phyloP scores from a whole-genome alignment of 352 stramenopile genomes.

The Elongisporangium prolatum region DNA sequence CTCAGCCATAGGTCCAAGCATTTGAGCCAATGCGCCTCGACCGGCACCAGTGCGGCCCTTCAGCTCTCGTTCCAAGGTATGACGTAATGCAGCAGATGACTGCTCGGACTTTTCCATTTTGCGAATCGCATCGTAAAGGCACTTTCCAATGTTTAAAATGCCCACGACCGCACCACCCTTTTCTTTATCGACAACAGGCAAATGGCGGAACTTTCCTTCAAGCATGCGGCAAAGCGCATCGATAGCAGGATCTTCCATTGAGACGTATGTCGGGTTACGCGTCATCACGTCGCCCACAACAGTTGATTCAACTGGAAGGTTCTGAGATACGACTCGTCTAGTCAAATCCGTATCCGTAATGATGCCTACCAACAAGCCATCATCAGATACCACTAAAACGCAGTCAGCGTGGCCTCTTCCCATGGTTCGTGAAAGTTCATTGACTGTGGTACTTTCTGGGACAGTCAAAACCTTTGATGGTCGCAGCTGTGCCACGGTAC shows the following conservation, averaged over 20 bases:
- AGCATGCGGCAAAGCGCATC: constrained; percentile 84
- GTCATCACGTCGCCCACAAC: constrained; percentile 81
- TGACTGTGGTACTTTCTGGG: constrained; percentile 68
- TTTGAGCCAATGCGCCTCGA: constrained; percentile 37
- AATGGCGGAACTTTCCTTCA: constrained; percentile 84
- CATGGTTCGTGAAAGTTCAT: constrained; percentile 86
- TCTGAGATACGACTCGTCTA: constrained; percentile 75
- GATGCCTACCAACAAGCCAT: constrained; percentile 91
- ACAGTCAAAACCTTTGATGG: constrained; percentile 90
- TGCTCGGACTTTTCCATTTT: constrained; percentile 94
- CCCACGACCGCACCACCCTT: constrained; percentile 88
- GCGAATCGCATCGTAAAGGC: constrained; percentile 96
- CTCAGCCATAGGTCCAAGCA: constrained; percentile 82
- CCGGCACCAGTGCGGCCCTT: constrained; percentile 37
- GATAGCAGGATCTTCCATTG: constrained; percentile 78
- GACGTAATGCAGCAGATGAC: constrained; percentile 63
- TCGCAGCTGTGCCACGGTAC: constrained; percentile 75
- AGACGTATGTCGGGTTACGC: constrained; percentile 77
- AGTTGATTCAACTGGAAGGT: constrained; percentile 65
- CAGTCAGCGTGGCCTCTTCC: constrained; percentile 89
- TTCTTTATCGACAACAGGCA: constrained; percentile 66
- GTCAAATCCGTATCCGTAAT: constrained; percentile 93
- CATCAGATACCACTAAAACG: constrained; percentile 88
- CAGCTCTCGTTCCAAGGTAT: constrained; percentile 78
- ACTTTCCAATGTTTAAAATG: constrained; percentile 98